A percentile compares a stretch with the other conserved stretches of the same genome.
These are phyloP conservation scores for Fusarium coffeatum DNA, from an alignment of 2,329 filamentous ascomycete genomes.

Conservation along the genomic window DNA sequence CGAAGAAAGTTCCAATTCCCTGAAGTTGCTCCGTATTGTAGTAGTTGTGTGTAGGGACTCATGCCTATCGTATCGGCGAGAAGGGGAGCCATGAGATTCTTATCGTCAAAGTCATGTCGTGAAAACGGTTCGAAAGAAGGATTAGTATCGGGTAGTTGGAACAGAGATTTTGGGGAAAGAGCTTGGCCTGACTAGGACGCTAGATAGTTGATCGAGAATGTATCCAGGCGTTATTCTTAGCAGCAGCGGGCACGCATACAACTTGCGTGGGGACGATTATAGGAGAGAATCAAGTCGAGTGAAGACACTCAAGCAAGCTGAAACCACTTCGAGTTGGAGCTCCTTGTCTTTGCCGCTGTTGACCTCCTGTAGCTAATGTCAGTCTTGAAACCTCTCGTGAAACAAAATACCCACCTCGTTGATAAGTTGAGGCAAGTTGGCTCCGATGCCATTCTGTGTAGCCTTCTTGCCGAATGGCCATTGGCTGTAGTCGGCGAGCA, in stretches of 20 bases:
- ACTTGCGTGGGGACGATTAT: conserved; percentile 57
- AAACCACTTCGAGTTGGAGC: conserved; percentile 95
- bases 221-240: conserved; percentile 26
- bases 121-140: conserved; percentile 17
- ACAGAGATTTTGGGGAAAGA: conserved; percentile 29
- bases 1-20: conserved; percentile 28
- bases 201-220: conserved; percentile 34
- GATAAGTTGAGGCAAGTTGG: conserved; percentile 89
- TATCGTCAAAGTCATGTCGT: conserved; percentile 35
- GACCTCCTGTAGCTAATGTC: conserved; percentile 69
- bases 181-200: conserved; percentile 34
- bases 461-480: conserved; percentile 94
- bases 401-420: conserved; percentile 68
- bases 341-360: conserved; percentile 91
- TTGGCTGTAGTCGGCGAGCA: conserved; percentile 95
- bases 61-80: conserved; percentile 13
- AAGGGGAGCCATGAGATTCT: conserved; percentile 24
- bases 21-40: conserved; percentile 34
- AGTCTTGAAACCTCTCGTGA: conserved; percentile 11
- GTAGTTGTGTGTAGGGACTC: conserved; percentile 16
- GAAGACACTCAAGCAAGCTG: conserved; percentile 96
- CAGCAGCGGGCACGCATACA: conserved; percentile 19
- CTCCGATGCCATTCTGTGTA: conserved; percentile 82
- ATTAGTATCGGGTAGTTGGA: conserved; percentile 31
- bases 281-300: conserved; percentile 96